Evolutionary conservation across 108 stramenopile species (phyloP), one percentile per base, ranked within the genome.

Genomic region (Cyclotella baltica): DNA sequence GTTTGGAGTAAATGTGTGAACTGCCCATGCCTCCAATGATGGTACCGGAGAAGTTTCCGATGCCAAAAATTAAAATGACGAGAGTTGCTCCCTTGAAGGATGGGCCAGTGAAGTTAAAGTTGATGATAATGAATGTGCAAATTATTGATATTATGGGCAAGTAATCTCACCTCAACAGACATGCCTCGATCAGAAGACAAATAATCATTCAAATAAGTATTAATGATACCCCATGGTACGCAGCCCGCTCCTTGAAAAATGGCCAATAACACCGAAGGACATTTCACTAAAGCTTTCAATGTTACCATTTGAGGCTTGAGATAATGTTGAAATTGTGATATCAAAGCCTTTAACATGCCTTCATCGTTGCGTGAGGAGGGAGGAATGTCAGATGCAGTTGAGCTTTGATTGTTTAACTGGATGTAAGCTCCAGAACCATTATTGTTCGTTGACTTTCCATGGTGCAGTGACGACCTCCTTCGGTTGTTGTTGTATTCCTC

Each of bases 171-270:
- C 77, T 88, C 88, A 25, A 94, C 89, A 11, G 82, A 83, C 77
- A 95, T 86, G 18, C 94, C 94, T 53, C 90, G 38, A 70, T 97
- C 82, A 36, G 91, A 81, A 9, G 91, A 85, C 15, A 97, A 78
- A 73, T 84, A 97, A 55, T 97, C 96, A 64, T 93, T 95, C 72
- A 97, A 74, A 72, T 86, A 96, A 27, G 89, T 90, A 68, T 90
- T 91, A 43, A 96, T 80, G 18, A 96, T 86, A 16, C 90, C 90
- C 75, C 75, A 66, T 11, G 56, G 56, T 38, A 65, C 33, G n/a
- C 96, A 96, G 22, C 96, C 96, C 20, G 92, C 87, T n/a, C 96
- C 96, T 66, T 96, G 96, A 11, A 93, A 38, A 23, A 96, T 75
- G 2, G 87, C 75, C 20, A 94, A 73, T 16, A 92, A 18, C 4